Base-by-base conservation (phyloP, 257 asterid genomes). In the Solanum piurae region DNA sequence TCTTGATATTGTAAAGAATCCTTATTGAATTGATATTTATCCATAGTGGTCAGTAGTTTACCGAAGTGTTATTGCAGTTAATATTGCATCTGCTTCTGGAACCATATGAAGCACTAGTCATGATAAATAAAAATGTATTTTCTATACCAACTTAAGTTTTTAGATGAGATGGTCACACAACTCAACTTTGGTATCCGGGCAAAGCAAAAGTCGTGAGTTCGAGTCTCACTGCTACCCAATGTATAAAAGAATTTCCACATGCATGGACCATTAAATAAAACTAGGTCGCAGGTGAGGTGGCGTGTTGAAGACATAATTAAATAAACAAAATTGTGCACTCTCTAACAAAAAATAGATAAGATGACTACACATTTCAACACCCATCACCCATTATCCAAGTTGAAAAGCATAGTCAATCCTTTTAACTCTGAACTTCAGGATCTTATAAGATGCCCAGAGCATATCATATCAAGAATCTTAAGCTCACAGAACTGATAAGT, bases 81-180 rank as follows among this genome's bases (percentile, higher is more conserved):
- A 77, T 46, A 27, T 27, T 80, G 40, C 42, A 80, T 40, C 68
- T 80, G 68, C 64, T 80, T 80, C 42, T 46, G 44, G 62, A 49
- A 82, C 68, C 69, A 82, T 82, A 82, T 82, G 85, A 82, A 82
- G 85, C 85, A 82, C 29, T 29, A 82, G 69, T 29, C 85, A 80
- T 29, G 40, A 80, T 40, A 34, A 74, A 74, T 36, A 36, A 74
- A 36, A 74, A 14, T 21, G 31, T 37, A 25, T 44, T 36, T 44
- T 1, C 29, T 23, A 12, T 36, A 36, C 44, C 52, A 36, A 44
- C 83, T 74, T 20, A 74, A 36, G 31, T 3, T 74, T 74, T 36
- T 21, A 36, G 52, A 37, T 74, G 52, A 36, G 52, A 74, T 74
- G 52, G 31, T 36, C 83, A 74, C 83, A 36, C 9, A 36, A 74